Evolutionary conservation across 2,329 filamentous ascomycete genomes (phyloP).

Genomic region (Cytospora chrysosperma): DNA sequence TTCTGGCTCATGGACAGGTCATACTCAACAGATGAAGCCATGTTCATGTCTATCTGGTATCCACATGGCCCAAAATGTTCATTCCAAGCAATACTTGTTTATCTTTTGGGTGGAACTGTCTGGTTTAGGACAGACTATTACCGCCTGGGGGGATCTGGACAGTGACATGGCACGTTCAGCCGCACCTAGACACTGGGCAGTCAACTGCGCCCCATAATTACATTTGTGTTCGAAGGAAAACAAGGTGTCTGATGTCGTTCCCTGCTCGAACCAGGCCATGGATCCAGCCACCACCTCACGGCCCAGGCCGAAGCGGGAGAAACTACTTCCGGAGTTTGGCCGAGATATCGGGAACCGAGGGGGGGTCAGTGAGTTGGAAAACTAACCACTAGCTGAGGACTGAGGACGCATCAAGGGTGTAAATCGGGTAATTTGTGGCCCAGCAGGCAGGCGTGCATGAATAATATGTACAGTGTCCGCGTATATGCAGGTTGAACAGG

Average conservation of each 20-base stretch:
- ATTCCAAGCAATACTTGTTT: background rate
- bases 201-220: background rate
- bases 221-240: background rate
- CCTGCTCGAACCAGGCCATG: background rate
- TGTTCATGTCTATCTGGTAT: background rate
- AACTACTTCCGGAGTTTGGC: background rate
- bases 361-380: background rate
- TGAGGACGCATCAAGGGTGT: background rate
- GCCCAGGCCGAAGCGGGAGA: background rate
- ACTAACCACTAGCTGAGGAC: background rate
- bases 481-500: constrained; percentile 14
- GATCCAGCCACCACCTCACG: background rate
- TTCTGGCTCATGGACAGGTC: background rate
- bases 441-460: background rate
- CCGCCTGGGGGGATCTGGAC: too few species aligned
- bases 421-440: background rate
- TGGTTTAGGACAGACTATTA: background rate
- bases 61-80: background rate
- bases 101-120: background rate
- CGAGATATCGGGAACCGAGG: background rate
- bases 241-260: background rate
- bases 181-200: too few species aligned
- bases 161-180: background rate
- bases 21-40: background rate
- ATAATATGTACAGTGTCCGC: constrained; percentile 2